Base-by-base conservation (phyloP, 805 yeast genomes). In the Candida maris region DNA sequence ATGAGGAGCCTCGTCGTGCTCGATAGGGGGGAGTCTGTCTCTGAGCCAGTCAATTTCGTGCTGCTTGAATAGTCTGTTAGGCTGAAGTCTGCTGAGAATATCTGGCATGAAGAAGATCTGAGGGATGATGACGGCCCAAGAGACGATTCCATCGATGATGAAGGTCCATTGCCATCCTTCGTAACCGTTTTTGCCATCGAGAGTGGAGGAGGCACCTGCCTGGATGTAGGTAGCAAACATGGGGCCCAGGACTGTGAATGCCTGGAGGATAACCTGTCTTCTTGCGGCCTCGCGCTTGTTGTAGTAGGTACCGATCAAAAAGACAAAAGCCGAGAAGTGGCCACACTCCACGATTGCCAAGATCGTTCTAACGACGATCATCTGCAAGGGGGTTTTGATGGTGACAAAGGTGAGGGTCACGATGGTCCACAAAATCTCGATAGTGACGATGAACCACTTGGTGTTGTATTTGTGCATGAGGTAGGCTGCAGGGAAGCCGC, bases 301-400 rank as follows among this genome's bases (percentile, higher is more conserved):
- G 56, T 74, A 75, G 68, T 72, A 77, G 10, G 76, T 66, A 9
- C 83, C 85, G 49, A 69, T 61, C 34, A 77, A 58, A 44, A 73
- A 77, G 44, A 78, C 82, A 39, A 77, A 65, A 9, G 77, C 79
- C 9, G 85, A 79, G 61, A 74, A 67, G 49, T 68, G 73, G 16
- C 81, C 77, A 8, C 83, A 73, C 54, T 85, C 91, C 49, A 79
- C 77, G 1, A 75, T 71, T 27, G 83, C 87, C 40, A 80, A 64
- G 19, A 81, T 65, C 46, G 81, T 80, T 38, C 89, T 62, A 28
- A 77, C 59, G 1, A 72, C 85, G 55, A 75, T 73, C 32, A 83
- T 61, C 28, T 75, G 76, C 4, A 64, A 61, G 6, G 73, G 71
- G 7, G 67, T 65, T 19, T 71, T 62, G 9, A 75, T 76, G 40